phyloP scores from a whole-genome alignment of 2,329 filamentous ascomycete genomes.

The Helotiales sp. region DNA sequence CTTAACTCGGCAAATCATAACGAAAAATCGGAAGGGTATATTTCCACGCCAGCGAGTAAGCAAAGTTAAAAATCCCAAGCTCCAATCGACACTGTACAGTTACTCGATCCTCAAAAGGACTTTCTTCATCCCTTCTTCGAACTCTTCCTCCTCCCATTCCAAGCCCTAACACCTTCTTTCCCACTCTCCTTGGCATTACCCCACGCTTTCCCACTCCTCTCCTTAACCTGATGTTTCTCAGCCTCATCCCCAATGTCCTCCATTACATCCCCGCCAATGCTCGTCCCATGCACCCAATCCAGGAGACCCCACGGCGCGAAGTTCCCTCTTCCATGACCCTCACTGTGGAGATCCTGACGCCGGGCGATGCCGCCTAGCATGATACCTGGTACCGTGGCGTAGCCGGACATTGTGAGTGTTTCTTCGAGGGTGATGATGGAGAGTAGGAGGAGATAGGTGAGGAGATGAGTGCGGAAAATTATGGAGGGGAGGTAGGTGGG shows the following conservation, averaged over 20 bases:
- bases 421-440: conserved; percentile 69
- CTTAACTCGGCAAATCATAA: no score
- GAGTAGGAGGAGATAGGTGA: conserved; percentile 72
- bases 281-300: conserved; percentile 65
- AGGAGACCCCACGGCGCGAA: conserved; percentile 66
- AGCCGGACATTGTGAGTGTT: conserved; percentile 70
- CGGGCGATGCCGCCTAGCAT: conserved; percentile 57
- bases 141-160: conserved; percentile 36
- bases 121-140: conserved; percentile 26
- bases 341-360: conserved; percentile 61
- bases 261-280: conserved; percentile 56
- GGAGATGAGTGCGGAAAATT: conserved; percentile 69
- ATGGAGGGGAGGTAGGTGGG: conserved; percentile 70
- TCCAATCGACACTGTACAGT: neutral
- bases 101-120: neutral
- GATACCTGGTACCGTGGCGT: conserved; percentile 60
- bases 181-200: conserved; percentile 44
- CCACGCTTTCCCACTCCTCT: conserved; percentile 44
- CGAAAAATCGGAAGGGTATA: neutral
- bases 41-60: neutral
- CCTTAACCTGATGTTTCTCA: conserved; percentile 58
- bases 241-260: conserved; percentile 60
- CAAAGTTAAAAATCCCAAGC: neutral
- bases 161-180: conserved; percentile 43
- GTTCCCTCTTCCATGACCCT: conserved; percentile 60